Base-by-base conservation (phyloP, 441 rosid species). In the Erodium trifolium region DNA sequence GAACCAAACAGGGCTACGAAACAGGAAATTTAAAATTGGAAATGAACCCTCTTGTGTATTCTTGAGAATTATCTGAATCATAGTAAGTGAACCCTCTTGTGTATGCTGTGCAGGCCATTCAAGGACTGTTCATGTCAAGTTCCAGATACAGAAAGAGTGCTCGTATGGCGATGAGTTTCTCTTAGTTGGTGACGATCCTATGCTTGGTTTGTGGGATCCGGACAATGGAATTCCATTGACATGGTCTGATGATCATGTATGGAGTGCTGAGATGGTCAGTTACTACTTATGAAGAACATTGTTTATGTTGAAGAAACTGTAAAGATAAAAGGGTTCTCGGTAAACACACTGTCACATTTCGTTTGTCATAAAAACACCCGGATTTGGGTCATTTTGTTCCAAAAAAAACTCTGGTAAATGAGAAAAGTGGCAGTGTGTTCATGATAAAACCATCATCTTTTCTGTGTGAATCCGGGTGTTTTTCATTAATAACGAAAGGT, bases 171-270 rank as follows among this genome's bases (percentile, higher is more conserved):
- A 91, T 73, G 86, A 84, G 59, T 86, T 89, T 77, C 75, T 86
- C 71, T 60, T 93, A 23, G 86, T 87, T 9, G 98, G 98, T 59
- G 88, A 88, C 74, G 86, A 85, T 81, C 88, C 92, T n/a, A 70
- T 77, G 70, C 75, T 92, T 18, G 97, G 97, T 9, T 76, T 78
- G 14, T 93, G 98, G 97, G 87, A 93, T 11, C 88, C 93, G 1
- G 77, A 71, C 7, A 76, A 47, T 66, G 90, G 90, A 9, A 69
- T 93, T 41, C 92, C 95, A 53, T 18, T 91, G 77, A 81, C 71
- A 74, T 93, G 98, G 98, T 89, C 97, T 4, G 95, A 88, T 71
- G 95, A 82, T 8, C 88, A 93, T 82, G 76, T 87, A 68, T 93
- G 98, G 98, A 79, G 76, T 31, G 47, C 80, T 51, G 97, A 86